A percentile compares a stretch with the other conserved stretches of the same genome.
Conservation (phyloP, 164 flowering plant species). For the Stephania cephalantha region DNA sequence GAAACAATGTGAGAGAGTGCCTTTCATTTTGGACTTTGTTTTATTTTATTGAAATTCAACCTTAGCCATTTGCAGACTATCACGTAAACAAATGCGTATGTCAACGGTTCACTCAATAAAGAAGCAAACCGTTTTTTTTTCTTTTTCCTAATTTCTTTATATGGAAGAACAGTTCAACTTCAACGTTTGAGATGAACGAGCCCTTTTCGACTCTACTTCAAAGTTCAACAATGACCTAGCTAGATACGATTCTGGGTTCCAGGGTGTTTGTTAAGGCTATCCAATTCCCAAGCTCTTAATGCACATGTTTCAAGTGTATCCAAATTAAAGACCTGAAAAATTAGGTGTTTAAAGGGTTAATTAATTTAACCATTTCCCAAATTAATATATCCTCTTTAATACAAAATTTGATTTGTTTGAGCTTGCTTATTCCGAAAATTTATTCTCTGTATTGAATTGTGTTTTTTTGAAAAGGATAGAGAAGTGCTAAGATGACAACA, state of each 20-base stretch:
- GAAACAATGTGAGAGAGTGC: background rate
- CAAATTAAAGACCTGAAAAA: too few relatives aligned
- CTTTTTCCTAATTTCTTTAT: background rate
- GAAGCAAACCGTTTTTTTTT: background rate
- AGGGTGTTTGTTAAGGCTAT: too few relatives aligned
- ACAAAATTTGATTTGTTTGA: too few relatives aligned
- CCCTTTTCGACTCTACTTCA: background rate
- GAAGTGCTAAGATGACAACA: too few relatives aligned
- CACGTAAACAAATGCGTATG: slow-evolving; percentile 16
- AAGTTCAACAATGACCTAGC: background rate
- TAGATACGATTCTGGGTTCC: background rate
- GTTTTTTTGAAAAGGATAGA: too few relatives aligned
- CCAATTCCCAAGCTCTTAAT: background rate
- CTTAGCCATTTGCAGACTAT: slow-evolving; percentile 2
- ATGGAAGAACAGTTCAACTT: slow-evolving; percentile 19
- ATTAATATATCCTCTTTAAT: too few relatives aligned
- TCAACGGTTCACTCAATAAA: slow-evolving; percentile 19
- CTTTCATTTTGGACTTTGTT: slow-evolving; percentile 16
- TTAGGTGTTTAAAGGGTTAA: too few relatives aligned
- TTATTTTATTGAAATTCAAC: slow-evolving; percentile 14
- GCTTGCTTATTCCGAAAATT: too few relatives aligned
- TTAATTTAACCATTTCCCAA: too few relatives aligned
- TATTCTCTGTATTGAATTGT: too few relatives aligned
- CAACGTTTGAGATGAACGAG: slow-evolving; percentile 12
- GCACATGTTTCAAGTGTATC: too few relatives aligned